phyloP scores from a whole-genome alignment of 495 filamentous ascomycete species.

The Aspergillus nanangensis region DNA sequence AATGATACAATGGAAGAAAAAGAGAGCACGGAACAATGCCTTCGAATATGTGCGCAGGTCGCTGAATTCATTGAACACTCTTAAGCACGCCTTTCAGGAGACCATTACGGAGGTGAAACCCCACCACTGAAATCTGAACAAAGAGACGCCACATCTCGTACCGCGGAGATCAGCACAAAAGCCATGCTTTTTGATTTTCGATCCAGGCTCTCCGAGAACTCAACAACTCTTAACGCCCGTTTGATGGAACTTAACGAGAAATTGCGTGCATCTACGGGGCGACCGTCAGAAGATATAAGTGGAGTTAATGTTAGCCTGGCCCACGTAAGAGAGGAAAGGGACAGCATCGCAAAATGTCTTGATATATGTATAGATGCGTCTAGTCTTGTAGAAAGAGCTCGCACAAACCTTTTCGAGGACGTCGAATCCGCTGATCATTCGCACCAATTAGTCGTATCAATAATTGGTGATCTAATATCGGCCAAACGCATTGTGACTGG shows the following conservation, averaged over 20 bases:
- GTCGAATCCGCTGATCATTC: constrained; percentile 24
- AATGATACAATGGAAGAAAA: constrained; percentile 27
- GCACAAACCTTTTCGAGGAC: constrained; percentile 27
- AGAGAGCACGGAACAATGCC: constrained; percentile 28
- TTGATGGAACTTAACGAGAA: neutral
- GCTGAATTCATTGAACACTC: constrained; percentile 19
- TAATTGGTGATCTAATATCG: constrained; percentile 28
- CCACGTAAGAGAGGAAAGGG: constrained; percentile 12
- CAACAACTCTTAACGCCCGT: neutral
- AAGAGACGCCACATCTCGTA: too few species aligned
- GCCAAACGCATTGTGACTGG: constrained; percentile 25
- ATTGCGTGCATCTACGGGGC: too few species aligned
- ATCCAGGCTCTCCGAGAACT: neutral
- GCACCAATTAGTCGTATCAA: constrained; percentile 30
- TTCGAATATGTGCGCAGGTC: constrained; percentile 26
- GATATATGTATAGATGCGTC: constrained; percentile 22
- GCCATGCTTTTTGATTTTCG: neutral
- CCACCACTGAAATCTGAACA: too few species aligned
- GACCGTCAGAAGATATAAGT: too few species aligned
- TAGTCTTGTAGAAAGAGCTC: constrained; percentile 12
- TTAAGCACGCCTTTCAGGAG: constrained; percentile 8
- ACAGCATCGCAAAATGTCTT: constrained; percentile 22
- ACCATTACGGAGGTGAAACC: too few species aligned
- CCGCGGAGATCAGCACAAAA: neutral
- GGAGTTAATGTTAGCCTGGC: too few species aligned